Conservation (phyloP, 2,329 filamentous ascomycete species). For the Thelonectria rubi region DNA sequence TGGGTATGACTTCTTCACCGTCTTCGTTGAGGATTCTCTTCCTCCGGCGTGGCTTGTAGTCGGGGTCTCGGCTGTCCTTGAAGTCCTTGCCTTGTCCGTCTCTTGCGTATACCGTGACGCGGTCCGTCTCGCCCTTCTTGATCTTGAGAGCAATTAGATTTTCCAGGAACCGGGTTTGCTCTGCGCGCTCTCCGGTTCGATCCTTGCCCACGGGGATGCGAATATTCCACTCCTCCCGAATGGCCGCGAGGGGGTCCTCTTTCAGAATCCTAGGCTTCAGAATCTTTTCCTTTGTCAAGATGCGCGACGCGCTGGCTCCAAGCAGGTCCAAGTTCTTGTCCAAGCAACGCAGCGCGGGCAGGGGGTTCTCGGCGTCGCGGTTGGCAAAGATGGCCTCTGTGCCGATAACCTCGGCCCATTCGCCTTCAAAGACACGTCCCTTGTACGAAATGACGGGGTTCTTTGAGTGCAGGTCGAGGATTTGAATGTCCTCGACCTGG, state of each 20-base stretch:
- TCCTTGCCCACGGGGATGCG: slow-evolving; percentile 57
- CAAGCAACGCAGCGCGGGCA: slow-evolving; percentile 61
- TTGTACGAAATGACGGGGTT: slow-evolving; percentile 84
- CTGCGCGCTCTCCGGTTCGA: slow-evolving; percentile 57
- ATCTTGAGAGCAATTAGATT: slow-evolving; percentile 72
- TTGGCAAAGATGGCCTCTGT: slow-evolving; percentile 80
- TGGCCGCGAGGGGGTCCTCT: slow-evolving; percentile 49
- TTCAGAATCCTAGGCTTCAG: slow-evolving; percentile 57
- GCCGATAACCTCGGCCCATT: slow-evolving; percentile 85
- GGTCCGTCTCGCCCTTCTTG: slow-evolving; percentile 69
- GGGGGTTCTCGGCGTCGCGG: slow-evolving; percentile 58
- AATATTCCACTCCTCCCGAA: slow-evolving; percentile 55
- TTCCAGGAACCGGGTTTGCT: slow-evolving; percentile 68
- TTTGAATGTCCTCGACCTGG: slow-evolving; percentile 66
- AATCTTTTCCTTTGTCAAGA: slow-evolving; percentile 72
- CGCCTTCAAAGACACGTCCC: slow-evolving; percentile 79
- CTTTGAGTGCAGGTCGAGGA: slow-evolving; percentile 80
- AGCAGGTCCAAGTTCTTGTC: slow-evolving; percentile 73
- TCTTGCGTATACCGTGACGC: slow-evolving; percentile 67
- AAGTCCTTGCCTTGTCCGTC: slow-evolving; percentile 54
- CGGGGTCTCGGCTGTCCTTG: slow-evolving; percentile 53
- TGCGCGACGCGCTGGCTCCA: slow-evolving; percentile 73
- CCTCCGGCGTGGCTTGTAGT: slow-evolving; percentile 49
- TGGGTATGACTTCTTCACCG: slow-evolving; percentile 38
- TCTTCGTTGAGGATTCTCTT: slow-evolving; percentile 41